These are phyloP conservation scores for Trichophaea hybrida DNA, from an alignment of 2,329 filamentous ascomycete species.

Conservation along the genomic window DNA sequence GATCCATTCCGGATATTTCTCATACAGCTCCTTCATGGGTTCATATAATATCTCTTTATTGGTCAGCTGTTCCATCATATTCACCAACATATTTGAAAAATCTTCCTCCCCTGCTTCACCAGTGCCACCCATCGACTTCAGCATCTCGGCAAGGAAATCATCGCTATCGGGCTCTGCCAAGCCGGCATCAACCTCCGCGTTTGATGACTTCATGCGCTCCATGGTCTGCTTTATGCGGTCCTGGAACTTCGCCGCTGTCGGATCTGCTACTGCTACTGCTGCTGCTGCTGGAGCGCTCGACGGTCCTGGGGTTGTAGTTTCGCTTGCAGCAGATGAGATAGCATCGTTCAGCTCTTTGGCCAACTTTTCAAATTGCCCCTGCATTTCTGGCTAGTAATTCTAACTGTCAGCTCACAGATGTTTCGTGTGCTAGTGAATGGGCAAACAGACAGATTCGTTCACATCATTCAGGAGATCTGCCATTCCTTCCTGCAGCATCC, in stretches of 20 bases:
- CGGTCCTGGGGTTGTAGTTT: slow-evolving; percentile 19
- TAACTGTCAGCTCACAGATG: no score
- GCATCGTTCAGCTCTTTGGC: slow-evolving; percentile 55
- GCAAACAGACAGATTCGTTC: slow-evolving; percentile 42
- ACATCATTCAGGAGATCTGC: slow-evolving; percentile 62
- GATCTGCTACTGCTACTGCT: slow-evolving; percentile 26
- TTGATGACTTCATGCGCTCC: slow-evolving; percentile 87
- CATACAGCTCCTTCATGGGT: slow-evolving; percentile 91
- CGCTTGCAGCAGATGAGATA: slow-evolving; percentile 27
- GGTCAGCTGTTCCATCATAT: slow-evolving; percentile 97
- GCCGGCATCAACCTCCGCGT: slow-evolving; percentile 62
- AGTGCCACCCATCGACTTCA: slow-evolving; percentile 66
- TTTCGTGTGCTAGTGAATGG: background rate
- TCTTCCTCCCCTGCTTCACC: slow-evolving; percentile 59
- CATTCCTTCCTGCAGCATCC: slow-evolving; percentile 83
- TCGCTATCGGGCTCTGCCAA: slow-evolving; percentile 51
- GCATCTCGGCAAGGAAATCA: slow-evolving; percentile 79
- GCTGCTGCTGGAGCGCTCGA: slow-evolving; percentile 25
- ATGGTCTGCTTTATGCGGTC: slow-evolving; percentile 88
- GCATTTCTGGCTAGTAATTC: slow-evolving; percentile 44
- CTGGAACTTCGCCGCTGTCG: slow-evolving; percentile 54
- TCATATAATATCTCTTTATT: slow-evolving; percentile 98
- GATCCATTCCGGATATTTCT: slow-evolving; percentile 86
- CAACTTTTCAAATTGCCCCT: slow-evolving; percentile 62
- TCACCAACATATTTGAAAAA: slow-evolving; percentile 85